Conservation (phyloP, 495 filamentous ascomycete species). For the Astrothelium subdiscretum region DNA sequence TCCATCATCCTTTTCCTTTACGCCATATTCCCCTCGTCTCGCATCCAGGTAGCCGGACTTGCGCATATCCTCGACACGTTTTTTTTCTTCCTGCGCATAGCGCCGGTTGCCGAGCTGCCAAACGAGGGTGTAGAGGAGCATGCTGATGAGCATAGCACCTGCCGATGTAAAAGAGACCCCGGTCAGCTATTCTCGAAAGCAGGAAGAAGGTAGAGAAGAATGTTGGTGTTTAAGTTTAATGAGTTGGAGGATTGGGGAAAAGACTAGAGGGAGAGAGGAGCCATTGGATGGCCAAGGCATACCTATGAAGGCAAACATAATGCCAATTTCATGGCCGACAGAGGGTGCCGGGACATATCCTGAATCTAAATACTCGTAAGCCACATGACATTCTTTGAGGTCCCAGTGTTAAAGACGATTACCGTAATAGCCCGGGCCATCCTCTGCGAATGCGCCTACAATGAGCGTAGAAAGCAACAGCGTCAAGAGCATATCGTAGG, state of each 20-base stretch:
- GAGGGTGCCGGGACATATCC: constrained; percentile 12
- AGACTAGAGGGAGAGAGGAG: background rate
- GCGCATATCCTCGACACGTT: constrained; percentile 12
- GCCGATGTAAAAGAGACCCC: background rate
- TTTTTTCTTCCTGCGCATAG: constrained; percentile 10
- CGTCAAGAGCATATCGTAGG: too few relatives aligned
- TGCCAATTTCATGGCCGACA: constrained; percentile 15
- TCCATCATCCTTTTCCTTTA: background rate
- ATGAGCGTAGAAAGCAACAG: background rate
- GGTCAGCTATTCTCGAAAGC: background rate
- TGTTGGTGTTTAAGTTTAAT: too few relatives aligned
- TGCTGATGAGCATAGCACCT: constrained; percentile 14
- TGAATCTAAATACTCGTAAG: background rate
- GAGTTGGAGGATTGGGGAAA: background rate
- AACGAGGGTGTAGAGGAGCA: constrained; percentile 11
- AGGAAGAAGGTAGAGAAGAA: background rate
- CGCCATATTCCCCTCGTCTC: background rate
- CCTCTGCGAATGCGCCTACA: background rate
- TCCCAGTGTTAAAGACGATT: background rate
- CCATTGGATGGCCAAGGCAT: background rate
- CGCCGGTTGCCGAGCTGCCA: constrained; percentile 13
- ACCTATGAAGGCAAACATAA: constrained; percentile 20
- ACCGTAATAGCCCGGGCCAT: background rate
- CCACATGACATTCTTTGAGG: constrained; percentile 4
- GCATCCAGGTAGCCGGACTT: constrained; percentile 6